phyloP scores from a whole-genome alignment of 805 yeast species.

The Candida golubevii region DNA sequence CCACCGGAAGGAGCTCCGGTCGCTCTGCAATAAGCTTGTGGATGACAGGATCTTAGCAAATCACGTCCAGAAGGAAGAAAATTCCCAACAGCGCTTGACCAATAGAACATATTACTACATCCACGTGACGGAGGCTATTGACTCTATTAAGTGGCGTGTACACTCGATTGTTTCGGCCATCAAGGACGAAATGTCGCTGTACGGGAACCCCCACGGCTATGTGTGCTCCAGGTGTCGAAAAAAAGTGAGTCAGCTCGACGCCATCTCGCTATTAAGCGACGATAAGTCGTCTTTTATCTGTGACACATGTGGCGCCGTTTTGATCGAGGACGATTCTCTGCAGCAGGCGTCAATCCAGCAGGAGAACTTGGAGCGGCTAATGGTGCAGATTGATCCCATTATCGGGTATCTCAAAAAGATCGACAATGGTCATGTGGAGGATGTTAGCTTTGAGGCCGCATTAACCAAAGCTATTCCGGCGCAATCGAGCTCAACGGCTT shows the following conservation, averaged over 20 bases:
- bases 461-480: slow-evolving; percentile 82
- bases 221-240: slow-evolving; percentile 82
- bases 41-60: slow-evolving; percentile 77
- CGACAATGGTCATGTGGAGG: slow-evolving; percentile 38
- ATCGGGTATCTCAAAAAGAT: slow-evolving; percentile 67
- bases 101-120: slow-evolving; percentile 80
- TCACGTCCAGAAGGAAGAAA: slow-evolving; percentile 64
- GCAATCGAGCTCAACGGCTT: slow-evolving; percentile 60
- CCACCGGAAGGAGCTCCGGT: slow-evolving; percentile 80
- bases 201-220: slow-evolving; percentile 90
- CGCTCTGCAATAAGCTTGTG: slow-evolving; percentile 71
- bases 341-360: slow-evolving; percentile 78
- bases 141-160: slow-evolving; percentile 93
- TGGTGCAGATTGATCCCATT: slow-evolving; percentile 87
- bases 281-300: slow-evolving; percentile 81
- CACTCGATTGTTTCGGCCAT: slow-evolving; percentile 76
- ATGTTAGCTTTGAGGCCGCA: slow-evolving; percentile 45
- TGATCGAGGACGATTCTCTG: slow-evolving; percentile 85
- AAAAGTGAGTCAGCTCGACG: slow-evolving; percentile 82
- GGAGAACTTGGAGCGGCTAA: slow-evolving; percentile 72
- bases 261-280: slow-evolving; percentile 72
- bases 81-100: slow-evolving; percentile 58
- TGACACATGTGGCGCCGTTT: slow-evolving; percentile 70
- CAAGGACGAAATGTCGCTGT: slow-evolving; percentile 78
- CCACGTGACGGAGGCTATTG: slow-evolving; percentile 90